Evolutionary conservation across 2,329 filamentous ascomycete species (phyloP).

Genomic region (Mycogone perniciosa): DNA sequence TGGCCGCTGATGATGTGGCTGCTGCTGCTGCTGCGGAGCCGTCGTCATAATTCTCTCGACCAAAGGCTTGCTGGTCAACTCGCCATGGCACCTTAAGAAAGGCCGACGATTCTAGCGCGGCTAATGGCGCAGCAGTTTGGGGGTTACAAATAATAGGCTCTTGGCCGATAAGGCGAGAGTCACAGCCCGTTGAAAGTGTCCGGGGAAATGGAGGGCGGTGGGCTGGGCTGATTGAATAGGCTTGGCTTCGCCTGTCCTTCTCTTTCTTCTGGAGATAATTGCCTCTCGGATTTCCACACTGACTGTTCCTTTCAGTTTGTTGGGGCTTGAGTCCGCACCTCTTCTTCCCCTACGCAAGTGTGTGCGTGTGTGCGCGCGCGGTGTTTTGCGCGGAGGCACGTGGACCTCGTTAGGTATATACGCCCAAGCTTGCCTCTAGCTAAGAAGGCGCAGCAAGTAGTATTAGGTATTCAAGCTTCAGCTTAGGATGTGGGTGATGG

Average conservation of each 20-base stretch:
- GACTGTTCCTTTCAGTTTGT: background rate
- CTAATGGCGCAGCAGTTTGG: background rate
- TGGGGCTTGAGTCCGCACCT: background rate
- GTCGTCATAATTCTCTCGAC: constrained; percentile 13
- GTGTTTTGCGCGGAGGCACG: constrained; percentile 10
- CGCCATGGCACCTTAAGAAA: constrained; percentile 13
- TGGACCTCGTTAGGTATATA: constrained; percentile 6
- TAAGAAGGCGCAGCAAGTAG: background rate
- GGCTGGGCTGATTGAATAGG: background rate
- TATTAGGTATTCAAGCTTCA: too few species aligned
- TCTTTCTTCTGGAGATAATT: background rate
- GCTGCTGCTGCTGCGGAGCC: constrained; percentile 4
- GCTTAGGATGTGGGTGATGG: too few species aligned
- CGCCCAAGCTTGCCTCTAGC: constrained; percentile 3
- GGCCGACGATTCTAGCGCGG: background rate
- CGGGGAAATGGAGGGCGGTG: background rate
- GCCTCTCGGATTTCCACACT: background rate
- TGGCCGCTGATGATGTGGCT: constrained; percentile 2
- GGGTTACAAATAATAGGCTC: constrained; percentile 1
- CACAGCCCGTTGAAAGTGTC: background rate
- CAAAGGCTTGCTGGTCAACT: constrained; percentile 7
- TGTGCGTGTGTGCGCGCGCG: constrained; percentile 4
- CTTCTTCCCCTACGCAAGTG: constrained; percentile 2
- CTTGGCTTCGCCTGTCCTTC: background rate
- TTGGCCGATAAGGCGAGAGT: background rate